Percentiles rank a stretch among this genome's conserved stretches.
These are phyloP conservation scores for Fusarium metavorans DNA, from an alignment of 2,329 filamentous ascomycete species.

Conservation along the genomic window DNA sequence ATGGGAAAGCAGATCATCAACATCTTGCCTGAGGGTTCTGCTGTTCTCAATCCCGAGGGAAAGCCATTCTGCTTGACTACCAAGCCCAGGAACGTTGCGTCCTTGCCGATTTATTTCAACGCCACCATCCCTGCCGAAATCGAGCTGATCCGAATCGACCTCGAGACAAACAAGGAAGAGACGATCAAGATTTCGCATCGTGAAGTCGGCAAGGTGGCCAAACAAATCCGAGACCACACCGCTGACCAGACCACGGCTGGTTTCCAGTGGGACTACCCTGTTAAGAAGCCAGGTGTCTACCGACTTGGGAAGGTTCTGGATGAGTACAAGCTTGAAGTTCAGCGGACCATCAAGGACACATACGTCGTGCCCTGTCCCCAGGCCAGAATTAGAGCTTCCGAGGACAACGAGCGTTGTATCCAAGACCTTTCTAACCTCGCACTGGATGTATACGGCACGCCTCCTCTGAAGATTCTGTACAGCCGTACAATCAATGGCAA, in stretches of 20 bases:
- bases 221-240: slow-evolving; percentile 73
- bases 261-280: slow-evolving; percentile 76
- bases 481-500: slow-evolving; percentile 87
- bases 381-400: slow-evolving; percentile 74
- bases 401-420: slow-evolving; percentile 78
- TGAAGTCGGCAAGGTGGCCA: slow-evolving; percentile 81
- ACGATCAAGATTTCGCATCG: slow-evolving; percentile 79
- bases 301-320: slow-evolving; percentile 87
- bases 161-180: slow-evolving; percentile 84
- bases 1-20: slow-evolving; percentile 98
- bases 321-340: slow-evolving; percentile 93
- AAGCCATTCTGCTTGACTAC: slow-evolving; percentile 84
- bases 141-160: slow-evolving; percentile 87
- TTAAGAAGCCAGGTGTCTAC: slow-evolving; percentile 92
- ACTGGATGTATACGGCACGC: slow-evolving; percentile 86
- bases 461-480: slow-evolving; percentile 93
- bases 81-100: slow-evolving; percentile 68
- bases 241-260: slow-evolving; percentile 71
- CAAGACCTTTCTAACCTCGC: slow-evolving; percentile 89
- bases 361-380: slow-evolving; percentile 89
- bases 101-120: slow-evolving; percentile 91
- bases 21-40: slow-evolving; percentile 95
- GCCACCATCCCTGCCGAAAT: slow-evolving; percentile 90
- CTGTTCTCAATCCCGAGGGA: slow-evolving; percentile 85
- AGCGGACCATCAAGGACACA: slow-evolving; percentile 79